Evolutionary conservation across 2,329 filamentous ascomycete genomes (phyloP), one percentile per base, ranked within the genome.

Genomic region (Zarea fungicola): DNA sequence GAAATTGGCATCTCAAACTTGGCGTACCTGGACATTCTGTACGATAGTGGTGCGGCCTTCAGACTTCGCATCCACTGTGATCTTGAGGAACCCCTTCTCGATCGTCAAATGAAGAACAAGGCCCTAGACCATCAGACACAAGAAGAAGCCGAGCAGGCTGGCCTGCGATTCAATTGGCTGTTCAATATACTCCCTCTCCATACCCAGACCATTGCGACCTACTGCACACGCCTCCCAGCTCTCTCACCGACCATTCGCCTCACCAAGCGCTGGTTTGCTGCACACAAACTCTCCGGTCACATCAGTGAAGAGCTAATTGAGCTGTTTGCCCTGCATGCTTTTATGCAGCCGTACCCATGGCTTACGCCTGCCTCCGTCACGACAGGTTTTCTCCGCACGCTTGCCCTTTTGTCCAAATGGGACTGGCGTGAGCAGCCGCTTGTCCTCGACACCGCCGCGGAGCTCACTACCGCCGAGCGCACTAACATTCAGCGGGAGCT

Each of bases 1-100:
- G 75, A 76, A 10, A 74, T 77, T 34, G 81, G 82, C 36, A 76
- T 85, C 1, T 77, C 87, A 49, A 96, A 96, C 62, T 77, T 86
- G 52, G 84, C 84, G 1, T 96, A 87, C 65, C 74, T 99, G 8
- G 92, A 97, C 60, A 76, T 97, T 23, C 72, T 84, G 5, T 89
- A 92, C 62, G 74, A 83, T 4, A 78, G 75, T 3, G 85, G 86
- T 1, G 78, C 85, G 19, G 75, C 81, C 0, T 97, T 97, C 68
- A 86, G 92, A 5, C 70, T 97, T 25, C 84, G 92, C 39, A 89
- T 97, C 52, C 85, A 95, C 60, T 88, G 91, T 63, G 93, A 97
- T 52, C 79, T 91, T 40, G 93, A 97, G 62, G 83, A 89, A 57
- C 81, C 78, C 0, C 74, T 97, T 1, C 77, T 97, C 5, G 85